phyloP scores from a whole-genome alignment of 345 rosid species.

The Eucalyptus polybractea region DNA sequence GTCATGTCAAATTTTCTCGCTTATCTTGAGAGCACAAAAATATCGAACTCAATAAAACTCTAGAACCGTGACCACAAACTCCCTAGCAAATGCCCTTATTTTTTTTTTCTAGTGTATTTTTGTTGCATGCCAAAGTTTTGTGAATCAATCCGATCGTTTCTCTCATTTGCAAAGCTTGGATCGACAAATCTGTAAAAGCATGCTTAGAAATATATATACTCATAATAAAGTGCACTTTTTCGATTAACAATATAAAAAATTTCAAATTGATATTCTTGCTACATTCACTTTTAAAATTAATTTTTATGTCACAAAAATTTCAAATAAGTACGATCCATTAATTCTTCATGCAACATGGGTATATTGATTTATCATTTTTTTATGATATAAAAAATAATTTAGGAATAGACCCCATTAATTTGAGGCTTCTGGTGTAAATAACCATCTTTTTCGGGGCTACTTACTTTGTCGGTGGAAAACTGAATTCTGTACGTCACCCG shows the following conservation, averaged over 20 bases:
- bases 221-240: neutral
- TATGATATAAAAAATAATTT: neutral
- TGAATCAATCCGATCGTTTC: neutral
- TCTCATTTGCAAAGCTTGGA: neutral
- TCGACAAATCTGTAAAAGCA: neutral
- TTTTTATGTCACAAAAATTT: neutral
- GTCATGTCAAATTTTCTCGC: neutral
- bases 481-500: neutral
- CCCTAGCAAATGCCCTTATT: neutral
- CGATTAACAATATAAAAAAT: accelerated
- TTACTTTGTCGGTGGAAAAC: neutral
- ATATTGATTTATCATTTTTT: neutral
- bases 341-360: neutral
- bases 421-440: no score
- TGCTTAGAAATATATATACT: no score
- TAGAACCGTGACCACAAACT: neutral
- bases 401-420: neutral
- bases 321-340: neutral
- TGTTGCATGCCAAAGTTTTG: neutral
- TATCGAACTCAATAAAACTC: neutral
- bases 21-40: neutral
- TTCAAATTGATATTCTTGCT: neutral
- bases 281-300: neutral
- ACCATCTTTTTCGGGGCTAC: neutral
- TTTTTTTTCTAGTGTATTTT: neutral